phyloP scores from a whole-genome alignment of 164 flowering plant genomes.

The Annona cherimola region DNA sequence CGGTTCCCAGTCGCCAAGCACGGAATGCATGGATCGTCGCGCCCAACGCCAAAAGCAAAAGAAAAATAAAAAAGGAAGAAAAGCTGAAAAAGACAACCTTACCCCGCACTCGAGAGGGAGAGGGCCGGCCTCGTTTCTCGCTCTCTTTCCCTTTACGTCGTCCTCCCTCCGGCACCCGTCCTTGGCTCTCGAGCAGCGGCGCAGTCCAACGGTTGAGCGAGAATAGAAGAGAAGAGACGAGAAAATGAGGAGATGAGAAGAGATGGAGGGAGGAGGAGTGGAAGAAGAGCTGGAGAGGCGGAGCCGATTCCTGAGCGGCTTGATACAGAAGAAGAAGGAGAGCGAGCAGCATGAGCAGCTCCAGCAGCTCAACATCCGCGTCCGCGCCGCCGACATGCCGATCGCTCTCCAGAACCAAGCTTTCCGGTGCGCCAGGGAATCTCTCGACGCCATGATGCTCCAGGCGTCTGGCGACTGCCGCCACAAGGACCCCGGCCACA shows the following conservation, averaged over 20 bases:
- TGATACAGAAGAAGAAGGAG: slow-evolving; percentile 79
- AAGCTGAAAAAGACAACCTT: neutral
- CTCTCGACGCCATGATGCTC: slow-evolving; percentile 56
- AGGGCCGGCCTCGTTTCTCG: neutral
- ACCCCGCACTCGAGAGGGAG: neutral
- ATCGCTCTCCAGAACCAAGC: slow-evolving; percentile 57
- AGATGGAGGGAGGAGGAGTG: slow-evolving; percentile 56
- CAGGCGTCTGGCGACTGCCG: neutral
- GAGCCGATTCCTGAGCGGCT: slow-evolving; percentile 69
- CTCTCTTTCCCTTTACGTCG: neutral
- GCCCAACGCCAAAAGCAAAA: neutral
- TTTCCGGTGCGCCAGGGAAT: slow-evolving; percentile 56
- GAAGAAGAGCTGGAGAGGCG: slow-evolving; percentile 83
- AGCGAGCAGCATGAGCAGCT: slow-evolving; percentile 42
- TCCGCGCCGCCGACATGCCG: slow-evolving; percentile 91
- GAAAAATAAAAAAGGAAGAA: too few relatives aligned
- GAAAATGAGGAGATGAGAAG: slow-evolving; percentile 10
- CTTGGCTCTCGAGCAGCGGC: neutral
- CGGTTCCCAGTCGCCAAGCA: neutral
- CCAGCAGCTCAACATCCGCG: slow-evolving; percentile 46
- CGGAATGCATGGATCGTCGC: neutral
- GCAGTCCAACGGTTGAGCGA: neutral
- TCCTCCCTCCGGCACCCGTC: neutral
- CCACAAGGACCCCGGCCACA: neutral
- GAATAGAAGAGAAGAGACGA: neutral